These are phyloP conservation scores for Andrographis paniculata DNA, from an alignment of 305 asterid genomes.

Conservation along the genomic window DNA sequence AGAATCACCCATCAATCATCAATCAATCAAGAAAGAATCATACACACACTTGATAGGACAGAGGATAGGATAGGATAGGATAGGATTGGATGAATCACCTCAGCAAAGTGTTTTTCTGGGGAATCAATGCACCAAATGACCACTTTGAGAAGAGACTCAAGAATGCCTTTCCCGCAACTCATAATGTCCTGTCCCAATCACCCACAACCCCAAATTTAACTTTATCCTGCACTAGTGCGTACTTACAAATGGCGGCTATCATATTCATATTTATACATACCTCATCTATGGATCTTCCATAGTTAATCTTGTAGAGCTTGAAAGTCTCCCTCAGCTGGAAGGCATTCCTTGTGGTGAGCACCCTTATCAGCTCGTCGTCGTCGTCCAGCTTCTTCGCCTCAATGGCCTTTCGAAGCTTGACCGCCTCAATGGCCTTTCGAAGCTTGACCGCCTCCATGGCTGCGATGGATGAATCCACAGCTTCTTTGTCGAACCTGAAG, in stretches of 20 bases:
- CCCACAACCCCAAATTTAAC: too few relatives aligned
- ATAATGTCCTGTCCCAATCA: slow-evolving; percentile 58
- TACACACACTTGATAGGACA: too few relatives aligned
- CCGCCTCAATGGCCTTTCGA: slow-evolving; percentile 53
- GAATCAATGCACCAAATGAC: slow-evolving; percentile 56
- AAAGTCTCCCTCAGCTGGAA: slow-evolving; percentile 69
- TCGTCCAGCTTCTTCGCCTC: slow-evolving; percentile 33
- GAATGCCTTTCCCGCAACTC: slow-evolving; percentile 41
- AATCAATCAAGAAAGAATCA: too few relatives aligned
- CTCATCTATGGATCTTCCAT: slow-evolving; percentile 54
- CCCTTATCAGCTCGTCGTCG: slow-evolving; percentile 32
- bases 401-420: slow-evolving; percentile 41
- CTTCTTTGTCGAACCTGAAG: slow-evolving; percentile 52
- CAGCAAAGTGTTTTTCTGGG: slow-evolving; percentile 81
- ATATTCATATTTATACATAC: too few relatives aligned
- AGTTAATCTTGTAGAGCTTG: slow-evolving; percentile 36
- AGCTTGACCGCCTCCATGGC: too few relatives aligned
- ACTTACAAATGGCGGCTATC: too few relatives aligned
- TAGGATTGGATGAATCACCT: too few relatives aligned
- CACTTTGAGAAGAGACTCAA: slow-evolving; percentile 50
- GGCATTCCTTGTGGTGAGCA: slow-evolving; percentile 50
- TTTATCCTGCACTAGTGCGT: too few relatives aligned
- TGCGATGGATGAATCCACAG: slow-evolving; percentile 44
- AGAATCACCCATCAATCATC: too few relatives aligned
- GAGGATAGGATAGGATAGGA: too few relatives aligned